Conservation (phyloP, 2,329 filamentous ascomycete genomes). For the Penicillium concentricum region DNA sequence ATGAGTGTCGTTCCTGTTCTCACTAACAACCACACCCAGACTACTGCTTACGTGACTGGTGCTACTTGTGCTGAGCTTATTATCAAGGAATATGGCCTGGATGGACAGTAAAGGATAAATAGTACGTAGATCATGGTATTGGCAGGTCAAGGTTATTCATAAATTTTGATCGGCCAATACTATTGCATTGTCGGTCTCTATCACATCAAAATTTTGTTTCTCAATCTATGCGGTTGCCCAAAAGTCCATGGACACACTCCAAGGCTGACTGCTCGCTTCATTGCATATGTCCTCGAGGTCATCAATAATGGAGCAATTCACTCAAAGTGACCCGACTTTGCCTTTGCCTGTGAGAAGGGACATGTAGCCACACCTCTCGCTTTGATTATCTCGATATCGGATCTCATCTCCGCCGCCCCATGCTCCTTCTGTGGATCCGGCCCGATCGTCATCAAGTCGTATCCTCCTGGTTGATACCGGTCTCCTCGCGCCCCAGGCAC, state of each 20-base stretch:
- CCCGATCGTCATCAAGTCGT: conserved; percentile 20
- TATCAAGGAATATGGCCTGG: conserved; percentile 45
- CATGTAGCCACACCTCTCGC: conserved; percentile 14
- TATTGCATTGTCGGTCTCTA: background rate
- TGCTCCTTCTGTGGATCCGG: conserved; percentile 16
- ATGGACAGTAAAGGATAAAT: background rate
- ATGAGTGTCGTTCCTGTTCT: conserved; percentile 46
- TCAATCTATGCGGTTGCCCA: background rate
- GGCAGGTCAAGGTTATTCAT: background rate
- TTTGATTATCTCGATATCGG: conserved; percentile 13
- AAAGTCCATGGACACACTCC: background rate
- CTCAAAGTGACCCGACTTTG: conserved; percentile 30
- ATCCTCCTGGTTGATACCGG: conserved; percentile 16
- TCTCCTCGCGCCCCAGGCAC: conserved; percentile 12
- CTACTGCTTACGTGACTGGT: conserved; percentile 56
- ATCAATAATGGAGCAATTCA: background rate
- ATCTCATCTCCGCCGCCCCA: conserved; percentile 17
- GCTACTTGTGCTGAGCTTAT: conserved; percentile 53
- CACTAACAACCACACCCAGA: conserved; percentile 53
- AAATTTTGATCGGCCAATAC: background rate
- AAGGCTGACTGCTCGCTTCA: no score
- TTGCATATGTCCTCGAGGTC: no score
- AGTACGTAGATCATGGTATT: background rate
- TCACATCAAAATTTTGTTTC: background rate
- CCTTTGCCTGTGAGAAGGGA: conserved; percentile 16